Percentiles rank a stretch among this genome's conserved stretches.
These are phyloP conservation scores for Cryptosporidium tyzzeri DNA, from an alignment of 169 alveolate species.

Conservation along the genomic window DNA sequence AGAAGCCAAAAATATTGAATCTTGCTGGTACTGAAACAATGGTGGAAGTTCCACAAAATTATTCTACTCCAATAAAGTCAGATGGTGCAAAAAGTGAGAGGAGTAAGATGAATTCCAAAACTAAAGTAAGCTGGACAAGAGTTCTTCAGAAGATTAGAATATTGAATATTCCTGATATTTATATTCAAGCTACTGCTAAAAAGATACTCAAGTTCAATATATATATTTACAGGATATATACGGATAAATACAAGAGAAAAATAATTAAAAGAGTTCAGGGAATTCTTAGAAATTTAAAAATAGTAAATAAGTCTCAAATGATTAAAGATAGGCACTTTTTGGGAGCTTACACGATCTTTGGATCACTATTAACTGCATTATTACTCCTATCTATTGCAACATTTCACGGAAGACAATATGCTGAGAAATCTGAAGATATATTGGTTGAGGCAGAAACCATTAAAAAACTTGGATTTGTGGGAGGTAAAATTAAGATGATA, in stretches of 20 bases:
- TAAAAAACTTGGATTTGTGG: slow-evolving; percentile 8
- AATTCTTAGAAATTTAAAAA: neutral
- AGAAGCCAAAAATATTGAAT: neutral
- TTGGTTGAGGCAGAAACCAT: neutral
- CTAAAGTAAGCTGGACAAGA: neutral
- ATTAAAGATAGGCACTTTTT: slow-evolving; percentile 1
- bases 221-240: neutral
- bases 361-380: neutral
- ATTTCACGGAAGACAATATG: neutral
- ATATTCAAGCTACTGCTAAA: neutral
- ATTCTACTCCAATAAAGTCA: neutral
- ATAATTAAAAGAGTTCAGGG: neutral
- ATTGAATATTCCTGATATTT: neutral
- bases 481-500: slow-evolving; percentile 35
- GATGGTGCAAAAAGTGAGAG: neutral
- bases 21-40: neutral
- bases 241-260: neutral
- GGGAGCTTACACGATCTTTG: slow-evolving; percentile 20
- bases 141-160: neutral
- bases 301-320: neutral
- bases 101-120: neutral
- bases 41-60: neutral
- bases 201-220: neutral
- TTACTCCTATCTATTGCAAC: neutral
- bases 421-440: neutral